Evolutionary conservation across 306 rosid species (phyloP).

Genomic region (Vigna trinervia): DNA sequence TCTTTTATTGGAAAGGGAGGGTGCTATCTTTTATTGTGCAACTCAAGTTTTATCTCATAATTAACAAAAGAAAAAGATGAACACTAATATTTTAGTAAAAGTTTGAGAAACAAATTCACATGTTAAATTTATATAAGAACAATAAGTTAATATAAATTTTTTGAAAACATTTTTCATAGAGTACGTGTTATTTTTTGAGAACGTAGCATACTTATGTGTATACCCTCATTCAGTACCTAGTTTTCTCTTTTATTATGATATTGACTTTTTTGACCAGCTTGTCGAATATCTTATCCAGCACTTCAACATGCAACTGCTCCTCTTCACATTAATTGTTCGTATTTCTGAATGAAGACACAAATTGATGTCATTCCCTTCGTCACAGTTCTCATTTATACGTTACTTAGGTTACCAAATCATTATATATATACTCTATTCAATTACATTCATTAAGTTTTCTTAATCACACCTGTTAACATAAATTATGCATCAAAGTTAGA

Average conservation of each 20-base stretch:
- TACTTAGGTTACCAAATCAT: conserved; percentile 56
- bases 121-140: not conserved
- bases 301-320: conserved; percentile 58
- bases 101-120: not conserved
- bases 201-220: not conserved
- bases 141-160: no score
- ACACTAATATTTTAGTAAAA: not conserved
- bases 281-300: conserved; percentile 44
- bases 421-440: conserved; percentile 28
- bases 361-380: conserved; percentile 58
- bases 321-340: conserved; percentile 29
- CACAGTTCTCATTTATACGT: conserved; percentile 41
- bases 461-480: conserved; percentile 16
- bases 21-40: no score
- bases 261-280: conserved; percentile 31
- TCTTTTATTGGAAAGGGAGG: no score
- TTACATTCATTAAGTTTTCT: not conserved
- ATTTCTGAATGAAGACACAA: conserved; percentile 47
- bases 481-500: conserved; percentile 26
- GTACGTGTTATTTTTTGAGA: no score
- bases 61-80: not conserved
- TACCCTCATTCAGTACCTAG: not conserved
- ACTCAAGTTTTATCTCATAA: not conserved
- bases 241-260: not conserved
- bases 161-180: no score